phyloP scores from a whole-genome alignment of 495 filamentous ascomycete species.

The Clohesyomyces aquaticus region DNA sequence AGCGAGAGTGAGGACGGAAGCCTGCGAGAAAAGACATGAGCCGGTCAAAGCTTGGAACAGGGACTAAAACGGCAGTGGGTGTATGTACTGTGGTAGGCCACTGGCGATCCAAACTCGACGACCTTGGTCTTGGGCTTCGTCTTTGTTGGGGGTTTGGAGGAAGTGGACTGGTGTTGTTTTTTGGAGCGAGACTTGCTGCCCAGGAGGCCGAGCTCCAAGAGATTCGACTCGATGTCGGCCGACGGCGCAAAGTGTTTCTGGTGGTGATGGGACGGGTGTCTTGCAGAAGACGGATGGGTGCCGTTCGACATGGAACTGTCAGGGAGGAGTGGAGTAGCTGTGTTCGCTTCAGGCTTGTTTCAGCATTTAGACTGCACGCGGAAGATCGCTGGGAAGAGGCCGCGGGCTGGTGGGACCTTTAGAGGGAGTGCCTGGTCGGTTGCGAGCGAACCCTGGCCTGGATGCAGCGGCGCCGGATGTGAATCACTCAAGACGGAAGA shows the following conservation, averaged over 20 bases:
- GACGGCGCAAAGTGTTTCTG: slow-evolving; percentile 25
- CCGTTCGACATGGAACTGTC: slow-evolving; percentile 39
- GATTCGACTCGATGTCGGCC: slow-evolving; percentile 36
- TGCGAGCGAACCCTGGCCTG: slow-evolving; percentile 10
- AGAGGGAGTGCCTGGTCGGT: slow-evolving; percentile 23
- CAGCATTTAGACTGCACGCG: slow-evolving; percentile 38
- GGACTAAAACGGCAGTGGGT: slow-evolving; percentile 20
- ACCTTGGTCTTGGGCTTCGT: slow-evolving; percentile 36
- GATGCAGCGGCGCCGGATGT: slow-evolving; percentile 21
- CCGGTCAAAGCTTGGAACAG: slow-evolving; percentile 34
- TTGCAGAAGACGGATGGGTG: slow-evolving; percentile 21
- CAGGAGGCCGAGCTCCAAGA: slow-evolving; percentile 39
- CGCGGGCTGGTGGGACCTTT: slow-evolving; percentile 37
- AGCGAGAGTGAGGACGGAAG: slow-evolving; percentile 39
- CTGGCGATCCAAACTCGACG: slow-evolving; percentile 38
- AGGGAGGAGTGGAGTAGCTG: slow-evolving; percentile 24
- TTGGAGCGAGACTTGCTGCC: slow-evolving; percentile 32
- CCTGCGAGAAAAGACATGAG: slow-evolving; percentile 43
- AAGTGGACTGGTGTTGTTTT: slow-evolving; percentile 13
- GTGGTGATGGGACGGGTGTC: slow-evolving; percentile 14
- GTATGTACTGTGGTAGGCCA: slow-evolving; percentile 39
- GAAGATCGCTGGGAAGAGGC: slow-evolving; percentile 36
- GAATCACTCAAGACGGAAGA: neutral
- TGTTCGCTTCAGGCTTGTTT: slow-evolving; percentile 41
- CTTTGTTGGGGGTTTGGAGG: slow-evolving; percentile 12